Conservation (phyloP, 1,284 basidiomycete genomes). For the Leccinum fuscescens region DNA sequence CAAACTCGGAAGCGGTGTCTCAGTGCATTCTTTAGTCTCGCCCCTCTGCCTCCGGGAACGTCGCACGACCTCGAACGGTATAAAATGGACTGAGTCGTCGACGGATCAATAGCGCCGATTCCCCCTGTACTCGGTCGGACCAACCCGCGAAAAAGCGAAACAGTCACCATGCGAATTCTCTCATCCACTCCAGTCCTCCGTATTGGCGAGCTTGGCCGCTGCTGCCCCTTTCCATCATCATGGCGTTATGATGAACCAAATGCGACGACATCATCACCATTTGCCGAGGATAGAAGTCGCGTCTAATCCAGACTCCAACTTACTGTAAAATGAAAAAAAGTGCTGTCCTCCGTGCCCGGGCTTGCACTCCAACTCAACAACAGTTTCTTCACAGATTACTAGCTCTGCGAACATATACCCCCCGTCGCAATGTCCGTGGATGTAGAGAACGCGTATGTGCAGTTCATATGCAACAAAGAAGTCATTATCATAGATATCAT, state of each 20-base stretch:
- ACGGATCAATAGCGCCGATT: not conserved
- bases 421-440: not conserved
- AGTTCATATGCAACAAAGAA: not conserved
- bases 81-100: not conserved
- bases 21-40: not conserved
- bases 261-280: too few relatives aligned
- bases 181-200: not conserved
- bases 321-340: not conserved
- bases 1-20: not conserved
- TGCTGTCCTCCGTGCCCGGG: not conserved
- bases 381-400: not conserved
- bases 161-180: not conserved
- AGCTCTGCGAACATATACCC: not conserved
- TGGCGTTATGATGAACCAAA: too few relatives aligned
- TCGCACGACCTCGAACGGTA: not conserved
- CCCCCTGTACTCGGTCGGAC: too few relatives aligned
- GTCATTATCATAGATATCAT: not conserved
- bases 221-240: too few relatives aligned
- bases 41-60: not conserved
- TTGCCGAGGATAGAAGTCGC: not conserved
- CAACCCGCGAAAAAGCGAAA: not conserved
- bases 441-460: not conserved
- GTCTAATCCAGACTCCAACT: not conserved
- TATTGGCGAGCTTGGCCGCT: too few relatives aligned
- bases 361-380: not conserved